phyloP scores from a whole-genome alignment of 495 filamentous ascomycete species.

The Tuber magnatum region DNA sequence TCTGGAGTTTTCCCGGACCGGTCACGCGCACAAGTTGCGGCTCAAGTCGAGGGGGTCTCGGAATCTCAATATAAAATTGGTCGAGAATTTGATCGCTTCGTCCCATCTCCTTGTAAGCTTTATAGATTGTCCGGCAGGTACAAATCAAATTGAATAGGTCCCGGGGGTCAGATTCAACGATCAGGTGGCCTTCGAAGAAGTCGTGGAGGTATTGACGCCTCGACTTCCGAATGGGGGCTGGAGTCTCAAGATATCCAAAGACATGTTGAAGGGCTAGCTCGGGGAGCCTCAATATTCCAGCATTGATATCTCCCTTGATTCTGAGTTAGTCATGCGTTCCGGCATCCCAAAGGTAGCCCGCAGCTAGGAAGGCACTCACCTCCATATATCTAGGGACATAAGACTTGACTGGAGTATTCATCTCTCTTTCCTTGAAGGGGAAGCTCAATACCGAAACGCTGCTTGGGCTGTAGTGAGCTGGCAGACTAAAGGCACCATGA shows the following conservation, averaged over 20 bases:
- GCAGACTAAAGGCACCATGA: background rate
- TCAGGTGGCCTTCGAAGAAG: conserved; percentile 8
- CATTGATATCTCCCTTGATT: background rate
- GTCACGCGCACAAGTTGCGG: conserved; percentile 9
- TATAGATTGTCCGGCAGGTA: conserved; percentile 18
- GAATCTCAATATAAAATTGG: conserved; percentile 24
- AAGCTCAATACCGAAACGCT: background rate
- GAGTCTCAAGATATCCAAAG: conserved; percentile 18
- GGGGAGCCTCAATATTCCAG: conserved; percentile 19
- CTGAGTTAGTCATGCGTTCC: background rate
- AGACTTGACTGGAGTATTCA: background rate
- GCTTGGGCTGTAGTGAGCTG: background rate
- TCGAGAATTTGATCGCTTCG: conserved; percentile 9
- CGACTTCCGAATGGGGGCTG: conserved; percentile 17
- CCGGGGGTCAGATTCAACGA: conserved; percentile 21
- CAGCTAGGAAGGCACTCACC: background rate
- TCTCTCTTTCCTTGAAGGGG: background rate
- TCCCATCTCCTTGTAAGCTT: conserved; percentile 6
- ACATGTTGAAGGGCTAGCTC: conserved; percentile 16
- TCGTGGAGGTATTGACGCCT: conserved; percentile 16
- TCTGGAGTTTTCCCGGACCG: conserved; percentile 6
- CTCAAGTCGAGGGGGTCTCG: conserved; percentile 10
- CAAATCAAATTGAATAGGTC: conserved; percentile 23
- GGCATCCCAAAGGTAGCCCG: background rate
- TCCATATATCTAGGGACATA: background rate